phyloP scores from a whole-genome alignment of 768 basidiomycete genomes.

The Pleurotus cornucopiae region DNA sequence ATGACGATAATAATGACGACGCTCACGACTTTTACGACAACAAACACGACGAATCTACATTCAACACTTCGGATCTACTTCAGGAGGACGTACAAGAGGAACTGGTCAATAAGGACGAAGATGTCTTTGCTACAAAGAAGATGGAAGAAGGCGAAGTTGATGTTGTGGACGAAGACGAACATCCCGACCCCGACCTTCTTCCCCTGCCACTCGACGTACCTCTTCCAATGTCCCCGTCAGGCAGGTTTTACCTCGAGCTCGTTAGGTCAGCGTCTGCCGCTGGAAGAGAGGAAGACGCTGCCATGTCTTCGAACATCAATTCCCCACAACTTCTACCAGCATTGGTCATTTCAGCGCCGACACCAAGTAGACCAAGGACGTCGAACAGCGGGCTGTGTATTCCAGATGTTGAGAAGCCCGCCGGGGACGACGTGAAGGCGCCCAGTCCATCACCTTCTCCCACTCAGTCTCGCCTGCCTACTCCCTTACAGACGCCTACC shows the following conservation, averaged over 20 bases:
- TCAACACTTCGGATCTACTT: background rate
- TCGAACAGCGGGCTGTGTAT: constrained; percentile 10
- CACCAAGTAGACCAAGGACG: background rate
- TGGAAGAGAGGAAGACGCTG: background rate
- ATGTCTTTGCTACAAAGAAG: too few relatives aligned
- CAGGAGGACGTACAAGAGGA: background rate
- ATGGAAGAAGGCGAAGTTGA: too few relatives aligned
- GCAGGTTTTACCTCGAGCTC: constrained; percentile 10
- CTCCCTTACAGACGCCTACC: constrained; percentile 34
- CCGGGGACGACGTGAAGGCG: background rate
- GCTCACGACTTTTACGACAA: constrained; percentile 12
- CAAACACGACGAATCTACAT: background rate
- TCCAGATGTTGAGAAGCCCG: background rate
- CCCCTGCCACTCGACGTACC: constrained; percentile 26
- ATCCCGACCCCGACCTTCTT: constrained; percentile 39
- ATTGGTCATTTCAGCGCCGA: constrained; percentile 5
- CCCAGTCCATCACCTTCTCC: constrained; percentile 12
- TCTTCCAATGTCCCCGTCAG: constrained; percentile 13
- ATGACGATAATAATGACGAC: constrained; percentile 9
- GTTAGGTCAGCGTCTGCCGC: background rate
- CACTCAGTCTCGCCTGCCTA: constrained; percentile 15
- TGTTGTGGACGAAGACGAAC: background rate
- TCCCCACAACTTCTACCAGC: background rate
- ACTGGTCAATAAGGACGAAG: too few relatives aligned
- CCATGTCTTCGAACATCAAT: background rate